Evolutionary conservation across 306 rosid genomes (phyloP), one percentile per base, ranked within the genome.

Genomic region (Abrus pulchellus): DNA sequence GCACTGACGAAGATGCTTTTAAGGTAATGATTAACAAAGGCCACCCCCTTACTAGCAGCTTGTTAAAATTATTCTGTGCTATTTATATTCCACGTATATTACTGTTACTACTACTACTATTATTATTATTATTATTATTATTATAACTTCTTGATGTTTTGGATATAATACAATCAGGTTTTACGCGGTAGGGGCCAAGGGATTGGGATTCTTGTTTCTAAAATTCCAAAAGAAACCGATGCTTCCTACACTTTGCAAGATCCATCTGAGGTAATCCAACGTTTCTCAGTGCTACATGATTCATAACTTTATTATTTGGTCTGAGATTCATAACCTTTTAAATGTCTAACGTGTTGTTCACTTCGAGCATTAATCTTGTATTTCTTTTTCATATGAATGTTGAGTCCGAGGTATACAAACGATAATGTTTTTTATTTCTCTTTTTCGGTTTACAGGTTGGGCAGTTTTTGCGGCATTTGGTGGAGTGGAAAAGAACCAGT

Each of bases 1-100:
- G 87, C 30, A 93, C 99, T 0, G 99, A 94, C 9, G 99, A 94
- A 81, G 99, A 94, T 73, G 99, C 99, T 7, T 94, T 94, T 80
- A 89, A 93, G 97, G 98, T 92, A 70, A 48, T 13, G 5, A 48
- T 8, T 68, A 45, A 74, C 3, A 27, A 40, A 12, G 5, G 11
- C 13, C 7, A 3, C 36, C 65, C 55, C 56, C 44, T 11, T 20
- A 4, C 32, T 7, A 77, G 1, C 7, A 77, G 1, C 60, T 62
- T 71, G 8, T 62, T 72, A 54, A 8, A 12, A 47, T 38, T 33
- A 48, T 36, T 60, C 13, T 40, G 48, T 12, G 20, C 20, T 34
- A 50, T 54, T 36, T 72, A 70, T 68, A 56, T 63, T 48, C 62
- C 38, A 40, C 67, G 10, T 33, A 61, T 74, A 71, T 70, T 57